Evolutionary conservation across 139 green algal genomes (phyloP), one percentile per base, ranked within the genome.

Genomic region (Edaphochlamys debaryana): DNA sequence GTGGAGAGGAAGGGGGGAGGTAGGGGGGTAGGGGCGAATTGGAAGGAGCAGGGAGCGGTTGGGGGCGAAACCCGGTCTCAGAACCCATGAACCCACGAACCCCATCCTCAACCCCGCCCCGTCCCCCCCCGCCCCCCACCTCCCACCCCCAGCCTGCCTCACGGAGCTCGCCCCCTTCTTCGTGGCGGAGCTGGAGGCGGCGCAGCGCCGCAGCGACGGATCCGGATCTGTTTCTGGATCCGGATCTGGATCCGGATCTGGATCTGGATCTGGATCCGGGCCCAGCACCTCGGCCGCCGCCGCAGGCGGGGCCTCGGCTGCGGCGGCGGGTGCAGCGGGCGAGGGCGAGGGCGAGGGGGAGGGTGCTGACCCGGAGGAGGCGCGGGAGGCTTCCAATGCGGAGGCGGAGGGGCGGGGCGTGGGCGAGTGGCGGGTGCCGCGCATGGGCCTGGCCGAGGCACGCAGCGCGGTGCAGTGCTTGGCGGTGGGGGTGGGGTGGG

Each of bases 361-460:
- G 34, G 70, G 66, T 30, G 48, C 48, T 5, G 73, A 42, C n/a
- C n/a, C n/a, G 40, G 75, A 2, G 40, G 74, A 70, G 74, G 58
- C 32, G 15, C 40, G 3, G 1, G 60, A 45, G 17, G 75, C 38
- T 1, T 60, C 75, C n/a, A 41, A 22, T 11, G 75, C 75, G 30
- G 75, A 62, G 58, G 60, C 75, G 30, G 75, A 72, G 60, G 75
- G 75, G 32, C 75, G 60, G n/a, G 75, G 75, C 17, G 75, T 72
- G 41, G 75, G 75, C 75, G 40, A 63, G 41, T 81, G 75, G 75
- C 30, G 75, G 40, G 40, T 81, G 38, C 75, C 75, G 4, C 58
- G 41, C 1, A 23, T 72, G 60, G 41, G 50, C 30, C 34, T 20
- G 34, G 60, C n/a, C 1, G 30, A 40, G 1, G 75, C 41, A 17